phyloP scores from a whole-genome alignment of 192 early-diverging fungal species.

The Coemansia sp. region DNA sequence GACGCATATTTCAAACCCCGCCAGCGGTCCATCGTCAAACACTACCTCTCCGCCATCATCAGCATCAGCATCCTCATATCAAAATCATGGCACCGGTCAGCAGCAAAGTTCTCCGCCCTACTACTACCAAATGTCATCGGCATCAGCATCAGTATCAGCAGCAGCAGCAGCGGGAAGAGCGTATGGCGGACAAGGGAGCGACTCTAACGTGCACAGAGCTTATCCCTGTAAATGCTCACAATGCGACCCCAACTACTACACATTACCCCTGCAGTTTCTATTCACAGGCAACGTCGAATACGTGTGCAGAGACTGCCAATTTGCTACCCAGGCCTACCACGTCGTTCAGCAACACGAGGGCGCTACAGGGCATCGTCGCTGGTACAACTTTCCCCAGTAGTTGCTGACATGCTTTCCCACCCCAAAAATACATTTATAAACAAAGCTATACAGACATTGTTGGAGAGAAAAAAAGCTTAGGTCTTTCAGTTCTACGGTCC shows the following conservation, averaged over 20 bases:
- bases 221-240: conserved; percentile 47
- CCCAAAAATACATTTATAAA: neutral
- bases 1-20: conserved; percentile 1
- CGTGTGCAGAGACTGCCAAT: conserved; percentile 50
- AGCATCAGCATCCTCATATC: conserved; percentile 11
- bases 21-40: neutral
- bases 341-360: conserved; percentile 38
- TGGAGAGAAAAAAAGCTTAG: neutral
- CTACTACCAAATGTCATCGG: neutral
- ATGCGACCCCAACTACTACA: conserved; percentile 53
- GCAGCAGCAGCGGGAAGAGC: conserved; percentile 7
- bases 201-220: neutral
- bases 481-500: neutral
- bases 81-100: conserved; percentile 13
- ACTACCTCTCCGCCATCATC: conserved; percentile 15
- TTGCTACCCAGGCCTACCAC: conserved; percentile 26
- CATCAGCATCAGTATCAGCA: conserved; percentile 12
- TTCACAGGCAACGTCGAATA: conserved; percentile 38
- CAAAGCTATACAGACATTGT: neutral
- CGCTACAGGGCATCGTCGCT: conserved; percentile 44
- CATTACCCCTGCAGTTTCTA: conserved; percentile 29
- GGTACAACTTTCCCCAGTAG: conserved; percentile 53
- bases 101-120: conserved; percentile 14
- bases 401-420: neutral
- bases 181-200: neutral